Evolutionary conservation across 345 rosid species (phyloP), one percentile per base, ranked within the genome.

Genomic region (Toxicodendron radicans): DNA sequence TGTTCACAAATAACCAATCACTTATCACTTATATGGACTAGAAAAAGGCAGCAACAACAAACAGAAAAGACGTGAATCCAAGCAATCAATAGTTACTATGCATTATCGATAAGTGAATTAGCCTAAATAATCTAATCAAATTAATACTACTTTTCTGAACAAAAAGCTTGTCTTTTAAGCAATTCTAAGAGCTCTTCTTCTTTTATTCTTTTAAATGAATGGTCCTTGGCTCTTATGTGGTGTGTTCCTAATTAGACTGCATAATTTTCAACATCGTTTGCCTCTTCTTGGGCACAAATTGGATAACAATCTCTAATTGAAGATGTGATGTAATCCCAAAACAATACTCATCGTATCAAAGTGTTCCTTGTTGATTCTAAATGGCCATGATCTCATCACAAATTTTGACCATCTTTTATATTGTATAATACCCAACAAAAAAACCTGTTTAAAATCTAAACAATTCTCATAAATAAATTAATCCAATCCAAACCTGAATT

Each of bases 221-320:
- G 57, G 12, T 24, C 51, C 18, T 58, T 45, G 2, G 33, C n/a
- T n/a, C n/a, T 46, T 23, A 0, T 30, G 1, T 43, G 43, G 66
- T 38, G 74, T 46, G n/a, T 71, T 45, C 66, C 57, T 60, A 18
- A 30, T 59, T 48, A 59, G 58, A 59, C 30, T 59, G 58, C 74
- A 59, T 59, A 45, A 27, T 17, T 45, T 27, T 3, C 2, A 2
- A 10, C 59, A 18, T 27, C 30, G 1, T 27, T 45, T 52, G 61
- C 30, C 1, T 45, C 7, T 46, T 30, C 45, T 27, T 60, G 27
- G 27, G n/a, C 66, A 32, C 45, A 10, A 59, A 27, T 10, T 46
- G 17, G 23, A 51, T 16, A 52, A 14, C 7, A 49, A 48, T 11
- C 24, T 10, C 57, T 9, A 7, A 32, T 70, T 41, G 20, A 41